Base-by-base conservation (phyloP, 2,329 filamentous ascomycete genomes). In the Ceratocystis papillata region DNA sequence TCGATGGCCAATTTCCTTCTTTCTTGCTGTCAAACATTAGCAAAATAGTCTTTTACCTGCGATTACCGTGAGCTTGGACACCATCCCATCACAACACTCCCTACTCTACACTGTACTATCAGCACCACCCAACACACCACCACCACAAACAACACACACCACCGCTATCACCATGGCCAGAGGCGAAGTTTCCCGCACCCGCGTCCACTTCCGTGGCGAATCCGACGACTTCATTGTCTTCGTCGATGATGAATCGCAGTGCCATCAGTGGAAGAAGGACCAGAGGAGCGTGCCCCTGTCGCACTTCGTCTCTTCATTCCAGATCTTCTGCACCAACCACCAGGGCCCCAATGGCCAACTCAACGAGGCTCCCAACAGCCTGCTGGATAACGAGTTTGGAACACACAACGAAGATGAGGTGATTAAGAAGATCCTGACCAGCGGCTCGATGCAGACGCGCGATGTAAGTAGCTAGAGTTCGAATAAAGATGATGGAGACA, bases 321-420 rank as follows among this genome's bases (percentile, higher is more conserved):
- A 96, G 81, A 81, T 99, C 73, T 96, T 96, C 73, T 79, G 88
- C 55, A 96, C 91, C 45, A 89, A 95, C 80, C 96, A 91, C 76
- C 91, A 96, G 75, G 93, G 93, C 70, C 84, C 83, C 57, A 90
- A 96, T 75, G 93, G 93, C 66, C 82, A 86, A 67, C 79, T 88
- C 55, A 88, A 96, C 73, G 77, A 79, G 8, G 91, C 92, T 7
- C 88, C 89, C 71, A 89, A 95, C 70, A 77, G 80, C 55, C 80
- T 80, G 60, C 81, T 99, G 3, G 87, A 94, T 73, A 87, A 86
- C 70, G 92, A 97, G 78, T 99, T 99, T 71, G 90, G 89, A 71
- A 93, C 90, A 15, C 77, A 81, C 71, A 80, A 86, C 65, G 87
- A 90, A 28, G 92, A 96, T 6, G 88, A 93, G 0, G 86, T 88